Base-by-base conservation (phyloP, 805 yeast species). In the Suhomyces pyralidae region DNA sequence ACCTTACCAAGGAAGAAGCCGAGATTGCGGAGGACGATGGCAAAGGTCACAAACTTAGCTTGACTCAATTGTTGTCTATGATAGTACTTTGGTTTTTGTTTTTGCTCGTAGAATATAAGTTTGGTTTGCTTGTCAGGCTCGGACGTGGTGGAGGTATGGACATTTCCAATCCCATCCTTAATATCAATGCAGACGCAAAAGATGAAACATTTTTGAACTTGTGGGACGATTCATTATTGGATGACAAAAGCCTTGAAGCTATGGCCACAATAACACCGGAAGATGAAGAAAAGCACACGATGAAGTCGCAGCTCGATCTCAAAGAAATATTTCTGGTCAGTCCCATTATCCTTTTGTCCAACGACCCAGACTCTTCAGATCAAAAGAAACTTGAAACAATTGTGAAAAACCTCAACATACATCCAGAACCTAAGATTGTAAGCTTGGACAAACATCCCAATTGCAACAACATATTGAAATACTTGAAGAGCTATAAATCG, bases 371-470 rank as follows among this genome's bases (percentile, higher is more conserved):
- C 22, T 57, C 56, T 17, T 26, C 49, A 14, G 51, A 46, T n/a
- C 52, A 51, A 36, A 50, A 42, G 28, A 38, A 38, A 46, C 59
- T 58, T 4, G 62, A 58, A 40, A 60, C 57, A 8, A 57, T 71
- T 9, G 58, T 64, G 15, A 28, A 52, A 19, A 59, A 54, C 20
- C 53, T 71, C 25, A 62, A 60, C 40, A 67, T 71, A 28, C 61
- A 58, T 15, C 76, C 76, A 3, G 73, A 69, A 54, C 70, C 74
- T 25, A 63, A 64, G 48, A 57, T 63, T 17, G 65, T 71, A 6
- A 60, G 69, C 51, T 59, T 71, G 42, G 55, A 53, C 22, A 67
- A 64, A 49, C 76, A 71, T 55, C 76, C 76, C 36, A 59, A 69
- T 47, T 60, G 60, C 43, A 45, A 50, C 3, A 58, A 58, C 20